Conservation (phyloP, 306 rosid species). For the Nissolia schottii region DNA sequence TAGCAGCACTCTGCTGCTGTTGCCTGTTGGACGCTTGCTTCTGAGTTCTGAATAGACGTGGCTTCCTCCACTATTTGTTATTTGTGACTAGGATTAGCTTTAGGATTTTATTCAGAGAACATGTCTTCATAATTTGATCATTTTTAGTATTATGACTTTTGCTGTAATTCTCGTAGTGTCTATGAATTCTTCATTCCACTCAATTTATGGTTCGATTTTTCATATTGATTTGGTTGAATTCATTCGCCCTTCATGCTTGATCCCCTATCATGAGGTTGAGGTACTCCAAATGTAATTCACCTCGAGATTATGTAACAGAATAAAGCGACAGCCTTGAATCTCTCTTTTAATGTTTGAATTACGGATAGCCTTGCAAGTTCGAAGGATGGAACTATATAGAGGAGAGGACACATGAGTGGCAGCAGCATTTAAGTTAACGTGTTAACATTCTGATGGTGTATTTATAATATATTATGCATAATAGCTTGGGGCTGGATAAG, state of each 20-base stretch:
- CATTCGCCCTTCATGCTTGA: not conserved
- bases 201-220: not conserved
- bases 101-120: not conserved
- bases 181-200: not conserved
- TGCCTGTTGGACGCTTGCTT: conserved; percentile 43
- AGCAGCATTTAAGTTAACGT: too few relatives aligned
- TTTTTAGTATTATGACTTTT: not conserved
- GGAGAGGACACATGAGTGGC: too few relatives aligned
- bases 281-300: not conserved
- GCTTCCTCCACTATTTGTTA: not conserved
- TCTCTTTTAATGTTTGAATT: too few relatives aligned
- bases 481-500: too few relatives aligned
- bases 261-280: not conserved
- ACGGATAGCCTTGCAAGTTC: too few relatives aligned
- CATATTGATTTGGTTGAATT: not conserved
- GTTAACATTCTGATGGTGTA: too few relatives aligned
- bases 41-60: conserved; percentile 3
- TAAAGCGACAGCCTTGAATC: too few relatives aligned
- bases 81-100: not conserved
- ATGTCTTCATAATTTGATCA: not conserved
- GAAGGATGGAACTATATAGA: too few relatives aligned
- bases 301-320: too few relatives aligned
- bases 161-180: not conserved
- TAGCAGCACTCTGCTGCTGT: conserved; percentile 48
- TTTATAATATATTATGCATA: too few relatives aligned